Evolutionary conservation across 2,329 filamentous ascomycete genomes (phyloP).

Genomic region (Beauveria sp.): DNA sequence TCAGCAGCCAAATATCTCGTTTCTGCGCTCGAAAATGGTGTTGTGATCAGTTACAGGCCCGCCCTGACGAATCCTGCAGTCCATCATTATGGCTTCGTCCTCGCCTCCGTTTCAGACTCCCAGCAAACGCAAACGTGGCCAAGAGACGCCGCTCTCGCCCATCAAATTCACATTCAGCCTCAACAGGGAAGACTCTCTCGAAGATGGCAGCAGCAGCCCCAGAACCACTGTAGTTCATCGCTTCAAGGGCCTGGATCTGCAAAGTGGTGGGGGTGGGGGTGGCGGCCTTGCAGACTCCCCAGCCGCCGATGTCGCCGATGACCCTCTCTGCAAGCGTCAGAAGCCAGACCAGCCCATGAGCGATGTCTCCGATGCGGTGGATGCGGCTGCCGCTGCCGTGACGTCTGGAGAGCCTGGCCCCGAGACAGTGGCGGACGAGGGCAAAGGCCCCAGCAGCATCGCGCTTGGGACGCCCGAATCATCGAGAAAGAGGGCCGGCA

Average conservation of each 20-base stretch:
- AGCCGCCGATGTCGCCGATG: constrained; percentile 22
- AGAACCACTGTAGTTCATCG: constrained; percentile 43
- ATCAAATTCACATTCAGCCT: constrained; percentile 40
- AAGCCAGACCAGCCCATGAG: constrained; percentile 25
- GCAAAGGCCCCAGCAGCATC: not conserved
- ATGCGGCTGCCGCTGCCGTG: not conserved
- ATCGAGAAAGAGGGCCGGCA: constrained; percentile 26
- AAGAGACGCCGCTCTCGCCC: constrained; percentile 26
- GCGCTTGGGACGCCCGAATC: constrained; percentile 4
- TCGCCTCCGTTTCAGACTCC: constrained; percentile 20
- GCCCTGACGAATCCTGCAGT: not conserved
- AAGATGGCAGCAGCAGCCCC: constrained; percentile 46
- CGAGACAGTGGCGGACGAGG: not conserved
- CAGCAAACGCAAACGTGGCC: constrained; percentile 40
- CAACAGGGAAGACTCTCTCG: constrained; percentile 21
- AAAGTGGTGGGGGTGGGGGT: constrained; percentile 38
- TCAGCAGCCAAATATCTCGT: not conserved
- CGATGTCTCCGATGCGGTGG: constrained; percentile 16
- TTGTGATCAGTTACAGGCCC: not conserved
- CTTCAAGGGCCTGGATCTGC: constrained; percentile 44
- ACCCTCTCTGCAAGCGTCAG: constrained; percentile 30
- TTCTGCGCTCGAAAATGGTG: not conserved
- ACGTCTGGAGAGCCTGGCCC: not conserved
- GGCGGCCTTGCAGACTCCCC: constrained; percentile 11
- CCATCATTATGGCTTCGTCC: constrained; percentile 3